phyloP scores from a whole-genome alignment of 2,329 filamentous ascomycete species.

The Trichoderma koningiopsis region DNA sequence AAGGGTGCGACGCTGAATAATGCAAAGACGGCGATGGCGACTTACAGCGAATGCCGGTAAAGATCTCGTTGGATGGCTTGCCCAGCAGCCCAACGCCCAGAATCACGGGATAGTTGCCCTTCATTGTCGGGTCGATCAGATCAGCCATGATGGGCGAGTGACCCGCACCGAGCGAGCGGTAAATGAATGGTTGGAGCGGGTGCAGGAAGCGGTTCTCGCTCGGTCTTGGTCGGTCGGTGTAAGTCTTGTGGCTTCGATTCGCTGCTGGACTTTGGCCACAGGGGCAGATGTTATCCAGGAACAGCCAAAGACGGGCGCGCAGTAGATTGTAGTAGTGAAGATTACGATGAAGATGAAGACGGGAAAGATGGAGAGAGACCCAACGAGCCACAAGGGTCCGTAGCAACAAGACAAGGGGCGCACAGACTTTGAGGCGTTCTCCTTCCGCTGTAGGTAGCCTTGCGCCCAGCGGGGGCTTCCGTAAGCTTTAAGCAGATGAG shows the following conservation, averaged over 20 bases:
- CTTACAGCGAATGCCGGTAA: slow-evolving; percentile 62
- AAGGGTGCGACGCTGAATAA: neutral
- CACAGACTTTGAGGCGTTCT: slow-evolving; percentile 5
- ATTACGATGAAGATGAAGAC: neutral
- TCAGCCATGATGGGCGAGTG: slow-evolving; percentile 33
- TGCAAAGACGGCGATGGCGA: neutral
- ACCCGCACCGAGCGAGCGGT: neutral
- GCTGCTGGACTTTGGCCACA: neutral
- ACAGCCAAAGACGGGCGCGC: neutral
- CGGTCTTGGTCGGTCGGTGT: neutral
- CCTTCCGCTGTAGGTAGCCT: neutral
- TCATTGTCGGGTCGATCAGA: slow-evolving; percentile 61
- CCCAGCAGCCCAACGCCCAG: slow-evolving; percentile 64
- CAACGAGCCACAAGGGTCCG: neutral
- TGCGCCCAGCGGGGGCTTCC: neutral
- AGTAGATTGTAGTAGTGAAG: neutral
- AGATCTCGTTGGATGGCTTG: slow-evolving; percentile 58
- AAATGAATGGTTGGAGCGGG: neutral
- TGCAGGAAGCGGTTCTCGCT: neutral
- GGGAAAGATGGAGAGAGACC: neutral
- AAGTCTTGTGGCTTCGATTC: neutral
- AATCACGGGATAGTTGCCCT: slow-evolving; percentile 64
- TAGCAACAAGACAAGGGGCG: neutral
- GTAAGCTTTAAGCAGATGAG: neutral
- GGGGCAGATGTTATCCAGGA: neutral